Base-by-base conservation (phyloP, 129 eudicot genomes). In the Glebionis coronaria region DNA sequence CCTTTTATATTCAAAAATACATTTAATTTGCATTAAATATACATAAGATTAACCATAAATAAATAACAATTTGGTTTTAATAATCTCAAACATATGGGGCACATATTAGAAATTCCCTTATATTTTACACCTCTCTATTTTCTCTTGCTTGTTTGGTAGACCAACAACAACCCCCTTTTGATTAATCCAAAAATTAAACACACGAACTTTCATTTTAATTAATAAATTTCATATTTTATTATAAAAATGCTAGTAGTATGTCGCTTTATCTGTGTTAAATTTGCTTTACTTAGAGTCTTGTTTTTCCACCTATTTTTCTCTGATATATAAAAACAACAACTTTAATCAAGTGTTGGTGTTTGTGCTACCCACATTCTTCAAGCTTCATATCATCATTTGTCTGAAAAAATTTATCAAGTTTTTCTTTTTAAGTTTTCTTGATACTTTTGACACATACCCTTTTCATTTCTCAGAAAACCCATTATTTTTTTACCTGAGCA, bases 371-470 rank as follows among this genome's bases (percentile, higher is more conserved):
- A 74, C 82, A 51, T 68, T 75, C 74, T 81, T 73, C 72, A 80
- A 72, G 68, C 78, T 73, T 75, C 65, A 54, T 69, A 71, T 46
- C 84, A 78, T 84, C 84, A 78, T 80, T 35, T 76, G 76, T 73
- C 69, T 56, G 52, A 65, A 58, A 71, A 15, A 49, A 56, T 50
- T 38, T 50, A 68, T 69, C 69, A 56, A 38, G 59, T 67, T 68
- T 49, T 61, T 21, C 21, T 68, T 42, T 76, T 50, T 52, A 61
- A 64, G 70, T 44, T 52, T 67, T 69, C 70, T 68, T 60, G 56
- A 40, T 40, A 25, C 42, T 46, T 53, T 75, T 75, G 46, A 61
- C 55, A 28, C 57, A 3, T 16, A 46, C 27, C 69, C 74, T 59
- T 59, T 11, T 49, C 29, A 23, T 57, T 12, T 67, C 40, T n/a